phyloP scores from a whole-genome alignment of 148 eudicot genomes.

The Rhododendron kiyosumense region DNA sequence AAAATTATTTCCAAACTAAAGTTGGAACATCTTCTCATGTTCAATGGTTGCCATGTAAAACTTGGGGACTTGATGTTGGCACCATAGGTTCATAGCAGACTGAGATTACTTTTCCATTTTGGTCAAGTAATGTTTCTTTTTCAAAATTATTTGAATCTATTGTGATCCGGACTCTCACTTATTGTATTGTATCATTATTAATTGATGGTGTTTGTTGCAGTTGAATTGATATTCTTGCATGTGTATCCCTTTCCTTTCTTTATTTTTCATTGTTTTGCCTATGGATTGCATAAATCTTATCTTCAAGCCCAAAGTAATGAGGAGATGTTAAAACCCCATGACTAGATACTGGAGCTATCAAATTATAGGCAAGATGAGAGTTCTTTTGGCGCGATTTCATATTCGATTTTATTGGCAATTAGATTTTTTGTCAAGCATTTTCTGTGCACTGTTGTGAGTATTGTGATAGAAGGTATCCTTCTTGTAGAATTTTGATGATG shows the following conservation, averaged over 20 bases:
- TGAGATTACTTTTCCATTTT: not conserved
- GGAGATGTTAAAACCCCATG: not conserved
- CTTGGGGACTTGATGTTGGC: not conserved
- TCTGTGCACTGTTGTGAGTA: constrained; percentile 13
- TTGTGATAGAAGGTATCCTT: constrained; percentile 21
- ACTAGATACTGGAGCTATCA: not conserved
- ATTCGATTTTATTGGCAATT: not conserved
- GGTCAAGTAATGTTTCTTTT: not conserved
- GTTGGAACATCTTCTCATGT: not conserved
- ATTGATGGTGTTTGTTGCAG: not conserved
- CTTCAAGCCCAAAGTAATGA: not conserved
- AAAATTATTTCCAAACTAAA: not conserved
- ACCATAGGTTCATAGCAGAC: not conserved
- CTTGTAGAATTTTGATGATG: constrained; percentile 98
- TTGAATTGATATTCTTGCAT: not conserved
- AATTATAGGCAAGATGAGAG: not conserved
- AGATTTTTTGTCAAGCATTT: not conserved
- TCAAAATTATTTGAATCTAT: not conserved
- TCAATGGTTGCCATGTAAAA: not conserved
- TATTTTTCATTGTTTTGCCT: not conserved
- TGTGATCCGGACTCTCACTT: not conserved
- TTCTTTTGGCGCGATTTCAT: not conserved
- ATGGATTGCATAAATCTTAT: not conserved
- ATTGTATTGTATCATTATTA: not conserved
- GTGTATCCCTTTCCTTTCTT: not conserved